Evolutionary conservation across 805 yeast species (phyloP), one percentile per base, ranked within the genome.

Genomic region (Sugiyamaella marilandica): DNA sequence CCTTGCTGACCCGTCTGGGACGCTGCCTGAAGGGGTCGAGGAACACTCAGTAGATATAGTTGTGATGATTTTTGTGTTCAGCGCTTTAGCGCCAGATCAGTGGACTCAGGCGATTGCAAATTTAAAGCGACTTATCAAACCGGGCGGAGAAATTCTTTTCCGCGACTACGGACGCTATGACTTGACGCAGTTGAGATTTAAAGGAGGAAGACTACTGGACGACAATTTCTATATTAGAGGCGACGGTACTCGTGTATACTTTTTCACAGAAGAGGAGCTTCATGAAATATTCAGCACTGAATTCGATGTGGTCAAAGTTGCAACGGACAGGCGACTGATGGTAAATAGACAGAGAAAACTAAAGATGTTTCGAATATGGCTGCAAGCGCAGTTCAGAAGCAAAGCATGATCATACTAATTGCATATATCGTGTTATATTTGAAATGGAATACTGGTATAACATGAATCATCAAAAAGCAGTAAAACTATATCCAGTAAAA

Each of bases 131-230:
- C 69, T 87, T 24, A 75, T 94, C 71, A 92, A 90, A 66, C 98
- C 98, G 2, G 97, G 97, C 29, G 98, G 98, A 13, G 79, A 81
- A 58, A 82, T 94, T 34, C 74, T 92, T 43, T 87, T 94, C 68
- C 76, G 99, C 65, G 99, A 94, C 68, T 94, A 94, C 65, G 98
- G 97, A 1, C 79, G 97, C 58, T 94, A 92, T 65, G 99, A 94
- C 70, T 74, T 94, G 69, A 96, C 99, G 0, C 99, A 94, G 66
- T 85, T 94, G 51, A 73, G 99, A 61, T 90, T 92, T 74, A 94
- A 94, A 70, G 87, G 86, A 67, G 85, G 87, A 46, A 79, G 98
- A 62, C 70, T 88, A 26, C 68, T 94, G 51, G 96, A 88, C 51
- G 97, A 92, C 52, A 91, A 94, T 69, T 94, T 94, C 65, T 94